These are phyloP conservation scores for Solanum hybrid DNA, from an alignment of 305 asterid species.

Conservation along the genomic window DNA sequence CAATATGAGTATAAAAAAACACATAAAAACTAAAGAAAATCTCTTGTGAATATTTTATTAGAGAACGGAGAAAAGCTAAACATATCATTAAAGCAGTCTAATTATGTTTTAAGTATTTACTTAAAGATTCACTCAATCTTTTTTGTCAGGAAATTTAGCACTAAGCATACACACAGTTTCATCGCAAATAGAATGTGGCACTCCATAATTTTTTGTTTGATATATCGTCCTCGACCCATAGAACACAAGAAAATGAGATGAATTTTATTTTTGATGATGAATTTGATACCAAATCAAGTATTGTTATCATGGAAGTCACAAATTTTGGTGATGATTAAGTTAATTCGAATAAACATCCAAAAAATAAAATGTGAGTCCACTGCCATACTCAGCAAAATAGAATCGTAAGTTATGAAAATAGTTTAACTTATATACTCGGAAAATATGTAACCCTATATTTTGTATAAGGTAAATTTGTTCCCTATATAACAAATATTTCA, in stretches of 20 bases:
- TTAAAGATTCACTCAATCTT: no score
- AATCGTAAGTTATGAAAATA: no score
- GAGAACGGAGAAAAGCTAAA: no score
- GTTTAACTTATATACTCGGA: neutral
- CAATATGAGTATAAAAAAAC: no score
- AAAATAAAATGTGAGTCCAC: neutral
- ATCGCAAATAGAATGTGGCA: no score
- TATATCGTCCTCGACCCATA: neutral
- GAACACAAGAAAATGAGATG: neutral
- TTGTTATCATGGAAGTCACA: neutral
- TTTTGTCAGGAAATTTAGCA: no score
- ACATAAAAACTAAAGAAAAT: no score
- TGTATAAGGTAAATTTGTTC: neutral
- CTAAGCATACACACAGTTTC: no score
- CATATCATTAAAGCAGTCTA: no score
- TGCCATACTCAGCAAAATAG: neutral
- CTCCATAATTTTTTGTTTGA: neutral
- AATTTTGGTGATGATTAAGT: neutral
- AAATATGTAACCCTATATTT: neutral
- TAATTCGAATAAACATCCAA: neutral
- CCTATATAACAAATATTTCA: neutral
- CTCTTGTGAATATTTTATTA: no score
- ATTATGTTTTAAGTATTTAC: no score
- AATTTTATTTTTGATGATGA: no score
- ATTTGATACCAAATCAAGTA: neutral